These are phyloP conservation scores for Aureobasidium sp. DNA, from an alignment of 2,329 filamentous ascomycete species.

Conservation along the genomic window DNA sequence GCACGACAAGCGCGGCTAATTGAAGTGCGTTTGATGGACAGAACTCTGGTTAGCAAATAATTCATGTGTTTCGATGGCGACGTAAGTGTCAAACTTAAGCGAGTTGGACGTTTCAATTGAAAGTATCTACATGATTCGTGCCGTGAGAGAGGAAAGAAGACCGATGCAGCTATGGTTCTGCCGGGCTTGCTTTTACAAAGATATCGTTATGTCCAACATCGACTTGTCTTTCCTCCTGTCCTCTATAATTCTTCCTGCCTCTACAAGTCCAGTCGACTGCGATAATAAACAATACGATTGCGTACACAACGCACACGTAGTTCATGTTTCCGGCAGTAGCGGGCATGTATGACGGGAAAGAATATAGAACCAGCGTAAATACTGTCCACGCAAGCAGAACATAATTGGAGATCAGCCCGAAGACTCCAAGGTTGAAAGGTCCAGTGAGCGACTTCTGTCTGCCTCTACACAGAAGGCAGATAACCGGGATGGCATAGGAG, in stretches of 20 bases:
- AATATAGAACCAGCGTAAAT: constrained; percentile 42
- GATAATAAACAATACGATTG: constrained; percentile 33
- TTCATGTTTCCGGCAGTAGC: constrained; percentile 17
- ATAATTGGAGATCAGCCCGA: constrained; percentile 38
- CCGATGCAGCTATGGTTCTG: neutral
- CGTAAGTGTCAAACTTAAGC: neutral
- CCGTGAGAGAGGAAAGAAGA: neutral
- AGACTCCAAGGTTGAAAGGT: constrained; percentile 42
- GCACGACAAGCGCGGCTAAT: neutral
- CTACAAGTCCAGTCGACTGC: constrained; percentile 32
- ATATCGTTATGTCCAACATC: neutral
- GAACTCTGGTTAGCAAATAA: neutral
- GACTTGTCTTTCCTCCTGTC: neutral
- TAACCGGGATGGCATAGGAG: constrained; percentile 39
- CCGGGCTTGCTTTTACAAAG: neutral
- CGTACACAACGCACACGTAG: constrained; percentile 36
- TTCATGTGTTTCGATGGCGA: neutral
- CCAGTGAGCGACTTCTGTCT: constrained; percentile 40
- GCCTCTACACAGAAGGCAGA: constrained; percentile 40
- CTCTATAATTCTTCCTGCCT: constrained; percentile 30
- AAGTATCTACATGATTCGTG: neutral
- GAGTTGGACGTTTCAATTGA: neutral
- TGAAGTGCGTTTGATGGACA: neutral
- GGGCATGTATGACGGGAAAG: constrained; percentile 15
- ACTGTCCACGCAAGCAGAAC: constrained; percentile 42